Percentiles rank a stretch among this genome's conserved stretches.
phyloP scores from a whole-genome alignment of 2,329 filamentous ascomycete species.

The Zymoseptoria pseudotritici region DNA sequence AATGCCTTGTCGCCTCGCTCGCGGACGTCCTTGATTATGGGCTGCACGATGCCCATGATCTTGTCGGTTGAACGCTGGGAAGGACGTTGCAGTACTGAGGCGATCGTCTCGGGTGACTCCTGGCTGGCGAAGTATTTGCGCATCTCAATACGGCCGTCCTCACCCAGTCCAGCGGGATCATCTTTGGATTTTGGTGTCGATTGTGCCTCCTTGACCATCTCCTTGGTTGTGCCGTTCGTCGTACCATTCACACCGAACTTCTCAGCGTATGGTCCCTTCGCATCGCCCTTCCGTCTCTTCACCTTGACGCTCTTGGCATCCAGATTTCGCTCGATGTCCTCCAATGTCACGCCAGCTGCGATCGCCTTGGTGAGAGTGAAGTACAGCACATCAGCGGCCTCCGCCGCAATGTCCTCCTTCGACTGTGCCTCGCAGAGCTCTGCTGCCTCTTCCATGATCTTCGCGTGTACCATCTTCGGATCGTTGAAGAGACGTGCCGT shows the following conservation, averaged over 20 bases:
- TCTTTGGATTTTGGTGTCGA: constrained; percentile 46
- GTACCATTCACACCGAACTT: constrained; percentile 60
- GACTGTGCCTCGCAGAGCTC: constrained; percentile 83
- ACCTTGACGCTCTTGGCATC: constrained; percentile 95
- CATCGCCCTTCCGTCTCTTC: constrained; percentile 85
- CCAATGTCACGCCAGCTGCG: constrained; percentile 71
- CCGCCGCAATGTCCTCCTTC: constrained; percentile 79
- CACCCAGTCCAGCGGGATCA: constrained; percentile 41
- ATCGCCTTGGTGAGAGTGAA: constrained; percentile 90
- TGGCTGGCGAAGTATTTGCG: constrained; percentile 64
- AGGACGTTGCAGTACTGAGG: constrained; percentile 72
- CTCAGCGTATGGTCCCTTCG: constrained; percentile 85
- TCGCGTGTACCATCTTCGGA: constrained; percentile 78
- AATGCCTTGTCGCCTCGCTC: constrained; percentile 79
- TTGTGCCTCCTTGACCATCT: constrained; percentile 44
- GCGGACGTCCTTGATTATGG: constrained; percentile 84
- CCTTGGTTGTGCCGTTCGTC: constrained; percentile 27
- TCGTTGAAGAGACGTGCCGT: constrained; percentile 90
- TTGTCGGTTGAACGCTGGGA: constrained; percentile 92
- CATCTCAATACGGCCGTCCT: constrained; percentile 67
- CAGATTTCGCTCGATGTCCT: constrained; percentile 85
- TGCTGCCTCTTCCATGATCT: constrained; percentile 97
- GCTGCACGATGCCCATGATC: constrained; percentile 82
- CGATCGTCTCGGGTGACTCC: constrained; percentile 57
- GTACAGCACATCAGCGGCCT: constrained; percentile 91